Base-by-base conservation (phyloP, 2,329 filamentous ascomycete genomes). In the Ceratocystis colombiana region DNA sequence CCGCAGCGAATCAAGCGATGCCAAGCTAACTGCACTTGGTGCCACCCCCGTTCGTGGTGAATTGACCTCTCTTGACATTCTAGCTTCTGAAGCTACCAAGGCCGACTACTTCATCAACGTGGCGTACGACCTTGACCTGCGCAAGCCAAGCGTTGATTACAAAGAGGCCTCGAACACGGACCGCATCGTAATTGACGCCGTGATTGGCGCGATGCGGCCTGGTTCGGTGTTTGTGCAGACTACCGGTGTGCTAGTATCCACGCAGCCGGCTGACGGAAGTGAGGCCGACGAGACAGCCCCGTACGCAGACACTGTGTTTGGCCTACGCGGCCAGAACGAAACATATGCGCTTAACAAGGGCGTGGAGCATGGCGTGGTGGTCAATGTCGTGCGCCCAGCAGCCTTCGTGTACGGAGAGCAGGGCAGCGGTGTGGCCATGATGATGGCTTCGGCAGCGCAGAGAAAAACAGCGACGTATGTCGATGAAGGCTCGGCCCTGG, bases 101-200 rank as follows among this genome's bases (percentile, higher is more conserved):
- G 77, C 77, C 5, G 77, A 80, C 65, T 70, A 73, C n/a, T 75
- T 80, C 5, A 70, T 80, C 3, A 76, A 78, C 68, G 72, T 80
- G 5, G 79, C 76, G 3, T 72, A 73, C 64, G 69, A 74, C 20
- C 73, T 74, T 62, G 69, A 72, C 55, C 71, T 72, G 69, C 68
- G 70, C 45, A 68, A 72, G 50, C 71, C 72, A 69, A 69, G 70
- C 33, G 74, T 73, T 64, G 70, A 71, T 2, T 73, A 71, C 33
- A 69, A 72, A 12, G 64, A 72, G 3, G 69, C 71, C 4, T 61
- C 73, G 17, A 65, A 68, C 37, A 72, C 72, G 41, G 76, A 79
- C 65, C 71, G 70, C 4, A 74, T 72, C 0, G 76, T 75, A 4
- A 69, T 77, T 5, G 71, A 74, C 57, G 74, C 76, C n/a, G 72